phyloP scores from a whole-genome alignment of 78 protist species.

The slime mould (Dictyostelium discoideum) region DNA sequence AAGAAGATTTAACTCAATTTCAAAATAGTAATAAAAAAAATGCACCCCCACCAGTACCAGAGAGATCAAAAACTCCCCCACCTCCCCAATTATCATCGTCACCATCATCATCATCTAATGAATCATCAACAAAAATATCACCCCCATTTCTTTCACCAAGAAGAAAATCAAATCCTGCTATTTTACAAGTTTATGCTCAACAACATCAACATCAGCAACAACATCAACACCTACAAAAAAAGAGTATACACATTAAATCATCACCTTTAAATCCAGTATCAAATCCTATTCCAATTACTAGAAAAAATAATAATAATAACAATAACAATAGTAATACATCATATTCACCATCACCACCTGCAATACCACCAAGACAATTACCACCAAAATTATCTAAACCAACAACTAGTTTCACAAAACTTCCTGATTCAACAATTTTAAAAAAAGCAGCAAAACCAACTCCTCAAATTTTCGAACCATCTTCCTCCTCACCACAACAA shows the following conservation, averaged over 20 bases:
- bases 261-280: background rate
- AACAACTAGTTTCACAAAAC: background rate
- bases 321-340: background rate
- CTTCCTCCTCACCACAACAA: background rate
- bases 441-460: background rate
- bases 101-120: background rate
- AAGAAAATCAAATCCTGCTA: background rate
- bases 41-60: background rate
- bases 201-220: slow-evolving; percentile 32
- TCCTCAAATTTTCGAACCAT: background rate
- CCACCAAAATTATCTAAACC: slow-evolving; percentile 15
- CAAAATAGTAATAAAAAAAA: background rate
- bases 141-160: background rate
- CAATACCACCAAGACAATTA: background rate
- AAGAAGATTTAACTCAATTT: background rate
- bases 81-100: background rate
- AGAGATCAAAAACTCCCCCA: background rate
- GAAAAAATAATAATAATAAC: background rate
- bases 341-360: background rate
- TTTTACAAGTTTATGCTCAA: background rate
- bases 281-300: slow-evolving; percentile 5
- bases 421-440: background rate
- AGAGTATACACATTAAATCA: background rate
- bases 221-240: background rate
- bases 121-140: background rate